Percentiles rank a stretch among this genome's conserved stretches.
Conservation (phyloP, 2,329 filamentous ascomycete species). For the Calonectria hongkongensis region DNA sequence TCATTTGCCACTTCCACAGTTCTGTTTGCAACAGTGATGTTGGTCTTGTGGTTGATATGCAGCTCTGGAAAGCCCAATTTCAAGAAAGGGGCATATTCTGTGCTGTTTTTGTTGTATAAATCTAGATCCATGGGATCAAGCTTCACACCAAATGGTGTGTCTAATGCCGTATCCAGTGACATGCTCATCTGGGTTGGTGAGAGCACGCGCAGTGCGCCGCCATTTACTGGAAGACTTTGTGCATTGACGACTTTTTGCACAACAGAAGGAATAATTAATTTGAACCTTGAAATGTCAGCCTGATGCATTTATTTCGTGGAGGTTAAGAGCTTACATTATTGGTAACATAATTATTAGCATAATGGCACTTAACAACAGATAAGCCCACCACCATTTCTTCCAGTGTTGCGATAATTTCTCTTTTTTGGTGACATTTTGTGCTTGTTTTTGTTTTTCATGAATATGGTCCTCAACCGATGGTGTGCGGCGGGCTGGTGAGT, state of each 20-base stretch:
- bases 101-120: slow-evolving; percentile 63
- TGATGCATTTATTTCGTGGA: background rate
- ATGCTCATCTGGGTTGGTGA: slow-evolving; percentile 59
- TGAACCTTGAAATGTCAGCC: slow-evolving; percentile 60
- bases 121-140: slow-evolving; percentile 62
- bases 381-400: slow-evolving; percentile 65
- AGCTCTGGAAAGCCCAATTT: slow-evolving; percentile 56
- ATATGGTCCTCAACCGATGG: slow-evolving; percentile 40
- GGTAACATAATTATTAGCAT: slow-evolving; percentile 67
- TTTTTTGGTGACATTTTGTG: slow-evolving; percentile 48
- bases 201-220: slow-evolving; percentile 59
- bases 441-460: slow-evolving; percentile 37
- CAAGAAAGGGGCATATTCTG: slow-evolving; percentile 46
- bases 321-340: slow-evolving; percentile 62
- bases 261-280: slow-evolving; percentile 67
- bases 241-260: slow-evolving; percentile 66
- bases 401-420: slow-evolving; percentile 64
- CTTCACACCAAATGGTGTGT: slow-evolving; percentile 61
- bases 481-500: no score
- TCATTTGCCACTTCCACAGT: slow-evolving; percentile 61
- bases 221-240: slow-evolving; percentile 62
- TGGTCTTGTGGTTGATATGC: slow-evolving; percentile 60
- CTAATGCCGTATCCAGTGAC: slow-evolving; percentile 60
- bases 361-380: slow-evolving; percentile 61
- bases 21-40: slow-evolving; percentile 59